phyloP scores from a whole-genome alignment of 2,329 filamentous ascomycete genomes.

The Colletotrichum siamense region DNA sequence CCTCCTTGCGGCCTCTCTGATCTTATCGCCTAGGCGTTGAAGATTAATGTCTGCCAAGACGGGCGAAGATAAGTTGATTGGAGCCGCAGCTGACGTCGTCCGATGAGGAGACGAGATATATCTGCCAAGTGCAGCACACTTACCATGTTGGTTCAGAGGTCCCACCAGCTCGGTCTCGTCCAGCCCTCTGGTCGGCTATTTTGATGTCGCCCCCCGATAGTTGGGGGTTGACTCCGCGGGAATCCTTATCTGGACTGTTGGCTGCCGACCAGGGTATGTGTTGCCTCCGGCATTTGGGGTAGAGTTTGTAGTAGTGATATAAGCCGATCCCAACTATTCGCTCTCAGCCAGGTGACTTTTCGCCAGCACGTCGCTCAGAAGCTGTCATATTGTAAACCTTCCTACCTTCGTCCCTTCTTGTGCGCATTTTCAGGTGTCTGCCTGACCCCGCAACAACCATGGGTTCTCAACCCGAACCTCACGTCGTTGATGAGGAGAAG shows the following conservation, averaged over 20 bases:
- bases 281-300: neutral
- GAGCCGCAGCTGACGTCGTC: neutral
- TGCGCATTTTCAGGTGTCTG: neutral
- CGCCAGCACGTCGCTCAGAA: neutral
- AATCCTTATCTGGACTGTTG: conserved; percentile 9
- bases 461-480: neutral
- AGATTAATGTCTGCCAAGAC: neutral
- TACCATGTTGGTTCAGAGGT: neutral
- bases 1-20: neutral
- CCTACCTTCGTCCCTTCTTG: neutral
- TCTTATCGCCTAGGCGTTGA: neutral
- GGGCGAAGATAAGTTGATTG: neutral
- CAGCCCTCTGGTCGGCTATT: neutral
- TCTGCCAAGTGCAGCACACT: neutral
- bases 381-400: neutral
- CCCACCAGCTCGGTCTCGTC: neutral
- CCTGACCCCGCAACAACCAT: neutral
- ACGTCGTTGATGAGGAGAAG: neutral
- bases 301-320: neutral
- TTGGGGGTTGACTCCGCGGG: conserved; percentile 1
- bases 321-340: neutral
- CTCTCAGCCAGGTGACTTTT: neutral
- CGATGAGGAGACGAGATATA: neutral
- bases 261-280: neutral
- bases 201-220: neutral